Conservation (phyloP, 306 rosid species). For the Cucumis cinereus region DNA sequence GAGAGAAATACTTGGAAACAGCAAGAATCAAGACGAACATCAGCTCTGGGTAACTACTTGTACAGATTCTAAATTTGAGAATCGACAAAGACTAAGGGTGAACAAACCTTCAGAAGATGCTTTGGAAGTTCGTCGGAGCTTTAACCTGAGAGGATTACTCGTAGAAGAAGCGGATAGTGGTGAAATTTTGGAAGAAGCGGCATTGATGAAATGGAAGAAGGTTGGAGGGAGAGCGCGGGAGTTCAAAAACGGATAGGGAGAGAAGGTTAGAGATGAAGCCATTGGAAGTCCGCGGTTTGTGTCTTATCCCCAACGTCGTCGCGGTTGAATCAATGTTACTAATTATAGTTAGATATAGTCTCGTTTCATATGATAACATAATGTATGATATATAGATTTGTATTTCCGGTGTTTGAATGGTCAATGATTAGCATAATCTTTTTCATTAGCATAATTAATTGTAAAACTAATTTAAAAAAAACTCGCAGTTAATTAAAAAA, state of each 20-base stretch:
- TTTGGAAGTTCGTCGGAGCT: conserved; percentile 23
- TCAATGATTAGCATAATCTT: too few species aligned
- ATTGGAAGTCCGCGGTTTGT: conserved; percentile 9
- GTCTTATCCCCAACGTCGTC: background rate
- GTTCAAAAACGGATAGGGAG: conserved; percentile 13
- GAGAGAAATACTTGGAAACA: background rate
- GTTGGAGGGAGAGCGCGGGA: conserved; percentile 11
- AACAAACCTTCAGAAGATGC: conserved; percentile 51
- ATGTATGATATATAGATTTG: too few species aligned
- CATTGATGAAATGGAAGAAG: conserved; percentile 8
- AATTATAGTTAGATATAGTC: too few species aligned
- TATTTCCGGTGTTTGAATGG: too few species aligned
- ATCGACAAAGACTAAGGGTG: background rate
- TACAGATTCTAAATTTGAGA: background rate
- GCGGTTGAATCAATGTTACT: background rate
- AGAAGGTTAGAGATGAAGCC: conserved; percentile 31
- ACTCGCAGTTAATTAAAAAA: too few species aligned
- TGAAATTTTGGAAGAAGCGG: conserved; percentile 9
- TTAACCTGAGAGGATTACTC: conserved; percentile 17
- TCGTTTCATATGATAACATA: too few species aligned
- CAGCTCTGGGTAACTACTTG: background rate
- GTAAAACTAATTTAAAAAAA: too few species aligned
- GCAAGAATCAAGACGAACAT: background rate
- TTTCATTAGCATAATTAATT: too few species aligned
- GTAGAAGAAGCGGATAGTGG: conserved; percentile 14